Evolutionary conservation across 257 asterid genomes (phyloP), one percentile per base, ranked within the genome.

Genomic region (Scutellaria galericulata): DNA sequence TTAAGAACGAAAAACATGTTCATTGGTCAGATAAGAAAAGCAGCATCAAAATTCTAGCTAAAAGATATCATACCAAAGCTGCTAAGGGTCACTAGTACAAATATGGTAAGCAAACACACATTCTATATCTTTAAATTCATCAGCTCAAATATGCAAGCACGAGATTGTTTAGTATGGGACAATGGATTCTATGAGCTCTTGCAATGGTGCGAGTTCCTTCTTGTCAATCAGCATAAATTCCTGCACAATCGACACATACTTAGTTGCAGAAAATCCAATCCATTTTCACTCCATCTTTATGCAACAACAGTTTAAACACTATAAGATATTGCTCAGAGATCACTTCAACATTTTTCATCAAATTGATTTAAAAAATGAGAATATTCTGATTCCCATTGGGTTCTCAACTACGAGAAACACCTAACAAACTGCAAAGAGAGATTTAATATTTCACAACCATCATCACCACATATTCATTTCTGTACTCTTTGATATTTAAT

Each of bases 151-250:
- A 45, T 52, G 59, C 53, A 42, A 73, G 66, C 64, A 7, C 9
- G 9, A 65, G 22, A 68, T 31, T 66, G 75, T 77, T 84, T 78
- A 92, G 75, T 79, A 87, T 41, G 96, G 96, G 72, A 90, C 89
- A 13, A 92, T 81, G 72, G 96, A 86, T 72, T 92, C 96, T 76
- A 92, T 86, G 77, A 90, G 95, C 80, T 92, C 97, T 77, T 90
- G 94, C 68, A 92, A 89, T 39, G 96, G 98, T 65, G 98, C 98
- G 15, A 92, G 91, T 82, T 92, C 98, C 86, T 88, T 90, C 90
- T 88, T 92, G 82, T 92, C 98, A 44, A 90, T 90, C 86, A 92
- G 91, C 65, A 69, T 77, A 79, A 92, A 92, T 81, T 92, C 98
- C 98, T 90, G 88, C 90, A 83, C 9, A 42, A 66, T 27, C 41